Evolutionary conservation across 139 green algal species (phyloP), one percentile per base, ranked within the genome.

Genomic region (Picochlorum sp.): DNA sequence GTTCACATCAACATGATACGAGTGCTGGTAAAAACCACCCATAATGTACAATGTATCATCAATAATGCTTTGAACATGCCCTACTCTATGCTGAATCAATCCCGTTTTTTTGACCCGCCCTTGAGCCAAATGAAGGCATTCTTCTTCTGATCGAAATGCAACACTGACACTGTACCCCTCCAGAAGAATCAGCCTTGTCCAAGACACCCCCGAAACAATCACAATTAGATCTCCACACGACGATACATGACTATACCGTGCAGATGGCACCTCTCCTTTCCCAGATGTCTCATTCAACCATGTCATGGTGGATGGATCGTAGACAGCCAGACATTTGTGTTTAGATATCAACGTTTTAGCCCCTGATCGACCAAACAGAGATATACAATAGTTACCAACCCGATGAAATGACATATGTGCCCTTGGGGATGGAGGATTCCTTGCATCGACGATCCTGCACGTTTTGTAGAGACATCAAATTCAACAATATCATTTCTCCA

Each of bases 401-500:
- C 44, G 24, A 8, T 23, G 30, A 34, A 69, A 70, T 13, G 61
- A 6, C 34, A 71, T 62, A 62, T 75, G 70, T 34, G 37, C 68
- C 9, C 68, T 49, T n/a, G 54, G 20, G 21, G 37, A 14, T 8
- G 68, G 68, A 6, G 21, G 21, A n/a, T 62, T 62, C 1, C 37
- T 34, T 3, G 34, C 16, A 15, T 21, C 18, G 28, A 75, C n/a
- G 9, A 5, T 2, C 8, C 37, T 32, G 30, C 70, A 62, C 2
- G 15, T 52, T 52, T 41, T 13, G 61, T 49, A 8, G 0, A 28
- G 3, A 52, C 70, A 61, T 75, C 41, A 6, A 75, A 2, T 60
- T 50, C 59, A 52, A 69, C 50, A 1, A 74, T 1, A 20, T 74
- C 68, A 34, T 52, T 58, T 38, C 69, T 38, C 59, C 64, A 74